Conservation (phyloP, 495 filamentous ascomycete species). For the Chaetomidium leptoderma region DNA sequence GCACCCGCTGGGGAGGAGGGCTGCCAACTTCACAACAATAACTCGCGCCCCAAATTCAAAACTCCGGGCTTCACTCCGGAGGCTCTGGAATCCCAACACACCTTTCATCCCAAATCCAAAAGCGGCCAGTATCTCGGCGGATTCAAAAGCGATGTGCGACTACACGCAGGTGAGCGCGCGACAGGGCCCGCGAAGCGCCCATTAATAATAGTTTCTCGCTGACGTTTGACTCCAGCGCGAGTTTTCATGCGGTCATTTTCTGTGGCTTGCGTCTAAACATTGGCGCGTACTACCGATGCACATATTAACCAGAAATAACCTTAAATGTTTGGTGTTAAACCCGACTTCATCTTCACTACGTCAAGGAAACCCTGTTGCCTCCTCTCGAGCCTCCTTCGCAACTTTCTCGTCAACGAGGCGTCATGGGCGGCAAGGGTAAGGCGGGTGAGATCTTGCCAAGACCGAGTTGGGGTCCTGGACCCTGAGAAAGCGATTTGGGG, state of each 20-base stretch:
- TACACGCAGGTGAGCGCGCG: slow-evolving; percentile 2
- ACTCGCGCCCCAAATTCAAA: too few relatives aligned
- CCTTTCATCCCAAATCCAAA: not conserved
- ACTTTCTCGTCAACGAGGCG: not conserved
- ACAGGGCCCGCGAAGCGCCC: too few relatives aligned
- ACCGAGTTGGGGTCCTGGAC: slow-evolving; percentile 1
- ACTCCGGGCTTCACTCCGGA: too few relatives aligned
- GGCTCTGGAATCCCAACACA: too few relatives aligned
- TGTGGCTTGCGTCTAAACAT: slow-evolving; percentile 19
- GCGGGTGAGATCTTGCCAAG: not conserved
- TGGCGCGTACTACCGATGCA: too few relatives aligned
- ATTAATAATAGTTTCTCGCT: not conserved
- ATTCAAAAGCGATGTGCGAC: slow-evolving; percentile 5
- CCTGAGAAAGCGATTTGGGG: not conserved
- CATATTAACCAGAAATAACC: too few relatives aligned
- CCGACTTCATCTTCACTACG: too few relatives aligned
- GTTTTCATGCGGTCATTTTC: slow-evolving; percentile 17
- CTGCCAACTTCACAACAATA: not conserved
- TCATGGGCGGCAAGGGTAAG: too few relatives aligned
- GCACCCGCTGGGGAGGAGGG: not conserved
- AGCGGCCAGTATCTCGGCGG: not conserved
- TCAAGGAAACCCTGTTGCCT: too few relatives aligned
- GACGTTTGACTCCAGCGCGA: slow-evolving; percentile 6
- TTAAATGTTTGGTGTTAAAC: too few relatives aligned
- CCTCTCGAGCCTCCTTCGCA: too few relatives aligned